These are phyloP conservation scores for Euphrasia confusa DNA, from an alignment of 257 asterid species.

Conservation along the genomic window DNA sequence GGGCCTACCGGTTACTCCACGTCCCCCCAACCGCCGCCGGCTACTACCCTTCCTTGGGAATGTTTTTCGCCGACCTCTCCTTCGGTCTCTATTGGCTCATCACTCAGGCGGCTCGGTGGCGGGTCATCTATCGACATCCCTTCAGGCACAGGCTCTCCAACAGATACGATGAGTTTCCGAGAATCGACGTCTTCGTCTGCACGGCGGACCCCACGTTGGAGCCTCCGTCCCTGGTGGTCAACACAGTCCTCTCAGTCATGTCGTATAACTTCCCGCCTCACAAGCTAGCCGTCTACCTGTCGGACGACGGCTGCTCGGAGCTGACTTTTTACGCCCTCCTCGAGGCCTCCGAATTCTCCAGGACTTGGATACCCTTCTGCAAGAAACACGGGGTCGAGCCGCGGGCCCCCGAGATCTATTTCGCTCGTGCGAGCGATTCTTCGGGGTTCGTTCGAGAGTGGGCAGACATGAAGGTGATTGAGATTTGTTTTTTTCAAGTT, in stretches of 20 bases:
- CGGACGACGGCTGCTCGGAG: constrained; percentile 45
- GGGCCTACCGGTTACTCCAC: constrained; percentile 41
- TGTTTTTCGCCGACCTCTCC: constrained; percentile 43
- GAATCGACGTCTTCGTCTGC: constrained; percentile 43
- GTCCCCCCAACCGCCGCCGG: constrained; percentile 42
- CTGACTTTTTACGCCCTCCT: constrained; percentile 42
- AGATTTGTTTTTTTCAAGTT: neutral
- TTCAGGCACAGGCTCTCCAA: constrained; percentile 40
- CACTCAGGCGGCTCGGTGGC: constrained; percentile 59
- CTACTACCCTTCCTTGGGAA: constrained; percentile 42
- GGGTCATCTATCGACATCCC: constrained; percentile 41
- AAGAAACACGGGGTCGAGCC: constrained; percentile 39
- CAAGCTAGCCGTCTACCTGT: constrained; percentile 33
- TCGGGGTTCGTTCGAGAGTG: constrained; percentile 25
- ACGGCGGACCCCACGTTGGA: constrained; percentile 44
- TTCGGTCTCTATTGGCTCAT: constrained; percentile 67
- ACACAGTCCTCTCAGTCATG: constrained; percentile 42
- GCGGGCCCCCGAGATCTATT: constrained; percentile 32
- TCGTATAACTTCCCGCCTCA: constrained; percentile 37
- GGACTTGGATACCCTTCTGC: constrained; percentile 41
- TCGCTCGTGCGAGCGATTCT: constrained; percentile 16
- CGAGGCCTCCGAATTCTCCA: constrained; percentile 38
- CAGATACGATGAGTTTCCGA: constrained; percentile 38
- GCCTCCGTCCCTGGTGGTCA: constrained; percentile 39
- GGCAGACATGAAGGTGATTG: constrained; percentile 31